Evolutionary conservation across 169 alveolate species (phyloP).

Genomic region (Plasmodium falciparum): DNA sequence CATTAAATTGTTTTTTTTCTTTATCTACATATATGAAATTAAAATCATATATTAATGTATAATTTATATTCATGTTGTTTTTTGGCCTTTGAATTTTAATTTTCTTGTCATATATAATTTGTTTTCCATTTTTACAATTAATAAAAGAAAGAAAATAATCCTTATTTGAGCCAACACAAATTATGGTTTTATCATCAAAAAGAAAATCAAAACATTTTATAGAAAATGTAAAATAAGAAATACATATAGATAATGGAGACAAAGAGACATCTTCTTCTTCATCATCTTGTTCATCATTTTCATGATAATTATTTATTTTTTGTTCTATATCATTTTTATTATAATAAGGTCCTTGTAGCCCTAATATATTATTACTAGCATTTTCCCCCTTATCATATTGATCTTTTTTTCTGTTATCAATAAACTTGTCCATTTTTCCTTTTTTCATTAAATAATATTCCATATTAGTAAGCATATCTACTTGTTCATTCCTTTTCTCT

Average conservation of each 20-base stretch:
- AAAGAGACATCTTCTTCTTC: conserved; percentile 36
- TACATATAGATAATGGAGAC: conserved; percentile 39
- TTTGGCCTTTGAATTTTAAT: conserved; percentile 29
- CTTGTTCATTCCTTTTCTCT: conserved; percentile 48
- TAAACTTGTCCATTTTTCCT: no score
- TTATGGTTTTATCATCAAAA: conserved; percentile 52
- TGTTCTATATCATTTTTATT: conserved; percentile 11
- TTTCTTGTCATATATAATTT: conserved; percentile 41
- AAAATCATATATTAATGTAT: conserved; percentile 40
- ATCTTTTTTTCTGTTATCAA: no score
- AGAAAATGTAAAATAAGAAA: conserved; percentile 42
- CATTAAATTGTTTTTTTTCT: conserved; percentile 52
- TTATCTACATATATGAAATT: conserved; percentile 43
- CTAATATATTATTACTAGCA: no score
- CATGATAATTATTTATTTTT: not conserved
- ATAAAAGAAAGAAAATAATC: conserved; percentile 71
- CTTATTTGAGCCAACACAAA: conserved; percentile 59
- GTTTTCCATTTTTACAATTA: conserved; percentile 46
- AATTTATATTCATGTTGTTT: conserved; percentile 1
- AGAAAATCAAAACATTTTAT: conserved; percentile 62
- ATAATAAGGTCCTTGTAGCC: not conserved
- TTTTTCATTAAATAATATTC: conserved; percentile 37
- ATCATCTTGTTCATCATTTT: conserved; percentile 21
- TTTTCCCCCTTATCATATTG: no score
- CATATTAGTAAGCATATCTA: conserved; percentile 57